Evolutionary conservation across 441 rosid genomes (phyloP).

Genomic region (Erodium texanum): DNA sequence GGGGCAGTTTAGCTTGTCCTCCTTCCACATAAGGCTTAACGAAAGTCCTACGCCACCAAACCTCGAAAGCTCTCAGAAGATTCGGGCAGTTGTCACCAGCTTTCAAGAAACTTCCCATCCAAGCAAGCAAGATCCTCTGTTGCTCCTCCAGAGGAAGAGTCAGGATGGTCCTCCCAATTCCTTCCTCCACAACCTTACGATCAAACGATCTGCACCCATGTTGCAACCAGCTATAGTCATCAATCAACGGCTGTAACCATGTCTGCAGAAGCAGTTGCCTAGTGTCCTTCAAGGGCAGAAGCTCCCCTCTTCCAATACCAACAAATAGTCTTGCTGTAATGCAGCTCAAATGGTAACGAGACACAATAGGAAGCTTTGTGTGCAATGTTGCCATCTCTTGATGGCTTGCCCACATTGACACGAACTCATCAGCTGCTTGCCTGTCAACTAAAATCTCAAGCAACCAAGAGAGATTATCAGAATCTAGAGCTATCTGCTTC

Average conservation of each 20-base stretch:
- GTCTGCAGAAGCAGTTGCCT: conserved; percentile 55
- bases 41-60: conserved; percentile 96
- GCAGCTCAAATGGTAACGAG: conserved; percentile 78
- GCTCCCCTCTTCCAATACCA: conserved; percentile 86
- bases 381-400: conserved; percentile 63
- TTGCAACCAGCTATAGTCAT: conserved; percentile 85
- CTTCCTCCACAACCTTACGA: conserved; percentile 85
- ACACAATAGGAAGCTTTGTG: conserved; percentile 50
- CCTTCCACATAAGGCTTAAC: conserved; percentile 54
- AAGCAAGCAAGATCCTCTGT: conserved; percentile 61
- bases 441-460: conserved; percentile 71
- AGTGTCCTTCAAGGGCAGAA: conserved; percentile 75
- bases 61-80: conserved; percentile 87
- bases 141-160: conserved; percentile 89
- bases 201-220: conserved; percentile 82
- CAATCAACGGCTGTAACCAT: conserved; percentile 85
- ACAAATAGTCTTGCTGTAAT: conserved; percentile 68
- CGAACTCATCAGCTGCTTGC: conserved; percentile 79
- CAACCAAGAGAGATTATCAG: conserved; percentile 84
- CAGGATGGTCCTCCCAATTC: conserved; percentile 81
- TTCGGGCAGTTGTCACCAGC: conserved; percentile 90
- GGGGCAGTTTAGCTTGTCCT: conserved; percentile 31
- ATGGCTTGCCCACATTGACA: conserved; percentile 67
- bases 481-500: conserved; percentile 65
- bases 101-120: conserved; percentile 75